Percentiles rank a stretch among this genome's conserved stretches.
Conservation (phyloP, 164 flowering plant species). For the Buxus sempervirens region DNA sequence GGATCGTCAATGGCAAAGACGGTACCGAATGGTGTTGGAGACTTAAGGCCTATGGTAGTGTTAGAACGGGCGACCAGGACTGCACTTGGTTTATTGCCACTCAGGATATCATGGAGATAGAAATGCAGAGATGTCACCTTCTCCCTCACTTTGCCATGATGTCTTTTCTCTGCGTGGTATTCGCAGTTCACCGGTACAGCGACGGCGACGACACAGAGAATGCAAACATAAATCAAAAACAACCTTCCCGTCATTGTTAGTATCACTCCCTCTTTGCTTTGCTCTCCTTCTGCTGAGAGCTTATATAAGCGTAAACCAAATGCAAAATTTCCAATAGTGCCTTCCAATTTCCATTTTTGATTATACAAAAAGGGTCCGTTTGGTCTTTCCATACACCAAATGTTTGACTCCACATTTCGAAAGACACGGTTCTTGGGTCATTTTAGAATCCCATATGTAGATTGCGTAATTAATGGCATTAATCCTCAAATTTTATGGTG, state of each 20-base stretch:
- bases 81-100: slow-evolving; percentile 41
- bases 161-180: neutral
- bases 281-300: too few relatives aligned
- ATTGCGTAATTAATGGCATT: too few relatives aligned
- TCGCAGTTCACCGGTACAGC: neutral
- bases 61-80: slow-evolving; percentile 26
- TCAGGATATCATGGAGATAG: slow-evolving; percentile 55
- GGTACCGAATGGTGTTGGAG: slow-evolving; percentile 25
- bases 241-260: slow-evolving; percentile 1
- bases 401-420: too few relatives aligned
- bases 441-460: too few relatives aligned
- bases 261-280: neutral
- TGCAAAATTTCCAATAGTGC: too few relatives aligned
- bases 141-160: slow-evolving; percentile 11
- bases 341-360: too few relatives aligned
- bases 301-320: too few relatives aligned
- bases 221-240: neutral
- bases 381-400: too few relatives aligned
- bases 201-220: neutral
- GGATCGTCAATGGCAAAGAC: slow-evolving; percentile 33
- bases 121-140: slow-evolving; percentile 47
- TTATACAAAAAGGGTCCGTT: too few relatives aligned
- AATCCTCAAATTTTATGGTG: too few relatives aligned
- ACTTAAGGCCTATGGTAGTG: neutral
- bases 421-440: too few relatives aligned